Conservation (phyloP, 2,329 filamentous ascomycete genomes). For the Penicillium vulpinum region DNA sequence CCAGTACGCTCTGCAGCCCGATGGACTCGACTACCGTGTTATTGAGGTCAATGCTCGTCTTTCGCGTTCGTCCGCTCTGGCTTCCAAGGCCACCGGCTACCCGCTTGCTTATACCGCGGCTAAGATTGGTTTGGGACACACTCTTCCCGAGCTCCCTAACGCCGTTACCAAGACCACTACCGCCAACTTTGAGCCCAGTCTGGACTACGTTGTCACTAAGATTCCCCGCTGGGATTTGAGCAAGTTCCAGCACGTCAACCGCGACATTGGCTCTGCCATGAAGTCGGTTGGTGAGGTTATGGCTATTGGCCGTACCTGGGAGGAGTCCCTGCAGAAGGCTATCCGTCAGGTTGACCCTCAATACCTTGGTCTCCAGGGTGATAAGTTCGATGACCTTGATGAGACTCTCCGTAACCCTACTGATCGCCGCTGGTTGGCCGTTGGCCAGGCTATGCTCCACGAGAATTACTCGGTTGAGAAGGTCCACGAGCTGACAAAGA, state of each 20-base stretch:
- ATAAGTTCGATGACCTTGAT: slow-evolving; percentile 91
- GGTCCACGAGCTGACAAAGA: slow-evolving; percentile 93
- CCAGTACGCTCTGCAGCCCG: slow-evolving; percentile 93
- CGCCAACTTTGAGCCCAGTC: slow-evolving; percentile 95
- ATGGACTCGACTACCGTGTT: slow-evolving; percentile 95
- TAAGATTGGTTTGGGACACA: slow-evolving; percentile 96
- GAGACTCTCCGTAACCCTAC: slow-evolving; percentile 88
- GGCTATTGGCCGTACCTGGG: slow-evolving; percentile 97
- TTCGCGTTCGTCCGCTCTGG: slow-evolving; percentile 92
- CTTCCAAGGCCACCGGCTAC: slow-evolving; percentile 97
- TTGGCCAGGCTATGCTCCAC: slow-evolving; percentile 96
- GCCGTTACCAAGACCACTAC: slow-evolving; percentile 98
- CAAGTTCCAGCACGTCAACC: slow-evolving; percentile 99
- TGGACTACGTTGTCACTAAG: slow-evolving; percentile 98
- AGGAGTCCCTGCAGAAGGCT: slow-evolving; percentile 98
- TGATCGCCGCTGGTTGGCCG: slow-evolving; percentile 93
- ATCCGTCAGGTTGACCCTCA: slow-evolving; percentile 94
- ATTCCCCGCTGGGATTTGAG: slow-evolving; percentile 97
- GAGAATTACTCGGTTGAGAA: slow-evolving; percentile 91
- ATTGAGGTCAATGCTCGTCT: slow-evolving; percentile 99
- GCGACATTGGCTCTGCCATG: slow-evolving; percentile 96
- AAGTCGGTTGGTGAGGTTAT: slow-evolving; percentile 99
- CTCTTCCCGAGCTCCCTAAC: slow-evolving; percentile 91
- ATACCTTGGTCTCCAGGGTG: slow-evolving; percentile 91
- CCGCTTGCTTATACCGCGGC: slow-evolving; percentile 95